Conservation (phyloP, 2,329 filamentous ascomycete species). For the Monosporascus sp. region DNA sequence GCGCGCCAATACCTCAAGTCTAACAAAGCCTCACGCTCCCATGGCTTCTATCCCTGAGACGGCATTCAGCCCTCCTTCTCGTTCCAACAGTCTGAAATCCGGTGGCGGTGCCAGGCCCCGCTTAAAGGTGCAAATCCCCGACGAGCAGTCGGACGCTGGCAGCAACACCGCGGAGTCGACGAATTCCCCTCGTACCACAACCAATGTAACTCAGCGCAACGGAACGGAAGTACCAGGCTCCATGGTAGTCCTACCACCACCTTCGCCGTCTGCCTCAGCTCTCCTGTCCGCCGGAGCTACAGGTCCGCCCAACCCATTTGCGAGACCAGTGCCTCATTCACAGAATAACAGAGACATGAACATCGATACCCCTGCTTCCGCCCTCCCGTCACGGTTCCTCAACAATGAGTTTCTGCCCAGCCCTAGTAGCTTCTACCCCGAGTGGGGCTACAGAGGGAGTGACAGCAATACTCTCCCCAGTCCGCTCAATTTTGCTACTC, state of each 20-base stretch:
- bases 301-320: slow-evolving; percentile 93
- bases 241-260: slow-evolving; percentile 80
- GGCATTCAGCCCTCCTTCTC: slow-evolving; percentile 63
- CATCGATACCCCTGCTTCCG: slow-evolving; percentile 84
- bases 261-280: slow-evolving; percentile 81
- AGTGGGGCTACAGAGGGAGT: slow-evolving; percentile 70
- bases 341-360: slow-evolving; percentile 48
- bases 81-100: slow-evolving; percentile 70
- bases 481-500: slow-evolving; percentile 88
- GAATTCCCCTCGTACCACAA: slow-evolving; percentile 55
- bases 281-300: slow-evolving; percentile 85
- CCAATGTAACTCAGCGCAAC: slow-evolving; percentile 49
- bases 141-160: slow-evolving; percentile 74
- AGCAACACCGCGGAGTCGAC: slow-evolving; percentile 67
- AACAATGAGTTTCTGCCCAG: slow-evolving; percentile 83
- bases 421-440: slow-evolving; percentile 86
- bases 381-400: slow-evolving; percentile 86
- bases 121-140: slow-evolving; percentile 91
- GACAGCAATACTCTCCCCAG: slow-evolving; percentile 87
- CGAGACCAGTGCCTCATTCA: slow-evolving; percentile 72
- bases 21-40: slow-evolving; percentile 44
- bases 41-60: slow-evolving; percentile 62
- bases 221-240: slow-evolving; percentile 52
- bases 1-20: slow-evolving; percentile 44
- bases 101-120: slow-evolving; percentile 68